Percentiles rank a stretch among this genome's conserved stretches.
These are phyloP conservation scores for Termitomyces bulborhizus DNA, from an alignment of 768 basidiomycete genomes.

Conservation along the genomic window DNA sequence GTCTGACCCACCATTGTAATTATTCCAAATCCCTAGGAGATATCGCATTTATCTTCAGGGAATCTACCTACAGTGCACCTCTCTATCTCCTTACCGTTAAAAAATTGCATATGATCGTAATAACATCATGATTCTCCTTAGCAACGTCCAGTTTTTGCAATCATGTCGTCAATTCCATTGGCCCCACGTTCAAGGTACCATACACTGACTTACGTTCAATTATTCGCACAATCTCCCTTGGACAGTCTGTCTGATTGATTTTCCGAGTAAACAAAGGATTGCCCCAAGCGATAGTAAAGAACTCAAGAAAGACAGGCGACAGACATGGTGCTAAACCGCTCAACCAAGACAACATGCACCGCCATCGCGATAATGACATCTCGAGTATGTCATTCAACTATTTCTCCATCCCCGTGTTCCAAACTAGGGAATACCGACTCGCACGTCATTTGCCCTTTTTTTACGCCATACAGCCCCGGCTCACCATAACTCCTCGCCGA, in stretches of 20 bases:
- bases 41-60: not conserved
- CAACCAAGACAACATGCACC: too few relatives aligned
- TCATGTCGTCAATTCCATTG: not conserved
- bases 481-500: not conserved
- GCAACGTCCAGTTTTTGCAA: not conserved
- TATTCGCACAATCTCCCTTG: too few relatives aligned
- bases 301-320: not conserved
- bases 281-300: not conserved
- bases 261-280: not conserved
- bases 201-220: too few relatives aligned
- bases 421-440: not conserved
- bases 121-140: not conserved
- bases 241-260: not conserved
- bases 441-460: not conserved
- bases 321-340: too few relatives aligned
- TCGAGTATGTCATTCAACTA: not conserved
- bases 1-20: not conserved
- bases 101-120: not conserved
- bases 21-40: not conserved
- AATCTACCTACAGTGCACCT: not conserved
- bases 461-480: not conserved
- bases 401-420: too few relatives aligned
- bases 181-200: not conserved
- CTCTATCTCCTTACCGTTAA: not conserved
- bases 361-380: not conserved